Base-by-base conservation (phyloP, 106 monocot genomes). In the Triglochin maritima region DNA sequence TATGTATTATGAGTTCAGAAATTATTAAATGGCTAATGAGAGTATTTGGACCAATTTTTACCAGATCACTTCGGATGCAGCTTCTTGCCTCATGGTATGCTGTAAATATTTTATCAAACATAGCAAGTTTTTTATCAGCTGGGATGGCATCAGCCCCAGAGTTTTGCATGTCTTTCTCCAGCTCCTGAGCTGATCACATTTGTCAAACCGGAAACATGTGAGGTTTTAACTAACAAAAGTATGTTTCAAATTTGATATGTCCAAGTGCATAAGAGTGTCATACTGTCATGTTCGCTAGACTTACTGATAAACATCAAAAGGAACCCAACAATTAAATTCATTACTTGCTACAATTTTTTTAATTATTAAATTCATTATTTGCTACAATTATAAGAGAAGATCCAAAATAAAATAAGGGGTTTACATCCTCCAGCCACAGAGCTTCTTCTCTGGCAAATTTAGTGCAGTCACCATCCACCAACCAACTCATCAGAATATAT, bases 51-150 rank as follows among this genome's bases (percentile, higher is more conserved):
- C 50, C 14, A 44, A 3, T 71, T 12, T 57, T 64, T 86, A 99
- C 98, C 98, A 99, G 74, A 75, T 99, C 89, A 82, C 75, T 82
- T 6, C 92, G 83, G 74, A 99, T 92, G 79, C 84, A 89, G 67
- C 82, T 82, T 75, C 86, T 80, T 70, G 98, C 98, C 71, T 99
- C 98, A 72, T 92, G 98, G 62, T 99, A 99, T 15, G 98, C 92
- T 56, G 98, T 74, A 79, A 99, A 99, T 75, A 92, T 84, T 83
- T 92, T 99, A 66, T 99, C 98, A 83, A 82, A 99, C 63, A 92
- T 78, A 15, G 74, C 71, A 66, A 92, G 84, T 69, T 80, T 86
- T 82, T 92, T 99, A 62, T 99, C 98, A 41, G 82, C 74, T 60
- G 92, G 65, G 79, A 92, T 74, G 45, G 84, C 71, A 57, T 88